These are phyloP conservation scores for Phytophthora nicotianae DNA, from an alignment of 352 stramenopile species.

Conservation along the genomic window DNA sequence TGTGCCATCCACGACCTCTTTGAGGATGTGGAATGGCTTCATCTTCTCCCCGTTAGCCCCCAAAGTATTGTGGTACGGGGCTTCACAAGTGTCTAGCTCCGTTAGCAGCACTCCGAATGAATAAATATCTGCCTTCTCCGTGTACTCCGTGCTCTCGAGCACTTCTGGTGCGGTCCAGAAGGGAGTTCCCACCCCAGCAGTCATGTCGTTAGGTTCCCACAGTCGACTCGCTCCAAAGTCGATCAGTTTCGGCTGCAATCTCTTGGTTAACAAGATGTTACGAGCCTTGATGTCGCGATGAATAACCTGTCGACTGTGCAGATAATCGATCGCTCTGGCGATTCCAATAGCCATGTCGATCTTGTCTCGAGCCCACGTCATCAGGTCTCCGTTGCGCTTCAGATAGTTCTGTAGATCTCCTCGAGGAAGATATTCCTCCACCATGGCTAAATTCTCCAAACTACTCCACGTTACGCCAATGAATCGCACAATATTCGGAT, in stretches of 20 bases:
- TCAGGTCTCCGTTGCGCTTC: conserved; percentile 28
- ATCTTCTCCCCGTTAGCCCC: conserved; percentile 30
- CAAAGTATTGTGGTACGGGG: conserved; percentile 35
- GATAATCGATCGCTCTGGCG: conserved; percentile 38
- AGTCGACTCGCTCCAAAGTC: conserved; percentile 50
- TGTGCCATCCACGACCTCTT: conserved; percentile 5
- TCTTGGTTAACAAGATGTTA: conserved; percentile 73
- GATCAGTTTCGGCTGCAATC: conserved; percentile 42
- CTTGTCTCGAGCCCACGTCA: conserved; percentile 49
- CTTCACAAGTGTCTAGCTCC: conserved; percentile 50
- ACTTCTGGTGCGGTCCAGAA: conserved; percentile 78
- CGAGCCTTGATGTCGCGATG: conserved; percentile 82
- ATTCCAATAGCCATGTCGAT: conserved; percentile 46
- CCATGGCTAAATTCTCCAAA: conserved; percentile 54
- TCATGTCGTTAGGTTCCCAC: conserved; percentile 29
- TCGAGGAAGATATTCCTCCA: conserved; percentile 55
- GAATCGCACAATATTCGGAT: conserved; percentile 53
- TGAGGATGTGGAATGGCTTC: conserved; percentile 41
- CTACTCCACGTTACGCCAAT: conserved; percentile 56
- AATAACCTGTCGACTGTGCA: conserved; percentile 54
- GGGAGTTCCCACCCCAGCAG: conserved; percentile 52
- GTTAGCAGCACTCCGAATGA: conserved; percentile 66
- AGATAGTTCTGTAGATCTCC: conserved; percentile 58
- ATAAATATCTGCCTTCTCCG: conserved; percentile 76
- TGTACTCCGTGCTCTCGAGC: conserved; percentile 57